These are phyloP conservation scores for Oryza meridionalis DNA, from an alignment of 176 grass and related monocot species.

Conservation along the genomic window DNA sequence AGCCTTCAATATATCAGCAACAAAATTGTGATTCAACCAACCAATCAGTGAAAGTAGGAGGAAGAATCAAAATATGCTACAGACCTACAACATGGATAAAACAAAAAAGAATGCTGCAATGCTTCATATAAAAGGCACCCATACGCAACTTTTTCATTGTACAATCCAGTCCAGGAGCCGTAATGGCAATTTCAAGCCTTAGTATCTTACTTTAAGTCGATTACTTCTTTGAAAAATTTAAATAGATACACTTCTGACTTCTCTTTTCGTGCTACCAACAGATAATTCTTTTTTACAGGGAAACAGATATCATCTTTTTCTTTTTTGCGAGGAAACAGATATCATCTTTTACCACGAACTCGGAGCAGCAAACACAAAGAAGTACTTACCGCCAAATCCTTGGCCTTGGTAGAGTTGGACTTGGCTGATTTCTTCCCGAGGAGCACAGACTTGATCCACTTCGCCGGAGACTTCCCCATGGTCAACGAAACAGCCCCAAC, in stretches of 20 bases:
- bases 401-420: conserved; percentile 60
- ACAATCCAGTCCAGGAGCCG: neutral
- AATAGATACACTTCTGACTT: neutral
- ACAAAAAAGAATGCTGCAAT: neutral
- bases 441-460: conserved; percentile 87
- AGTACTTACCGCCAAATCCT: conserved; percentile 47
- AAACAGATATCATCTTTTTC: too few species aligned
- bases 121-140: neutral
- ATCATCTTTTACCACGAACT: neutral
- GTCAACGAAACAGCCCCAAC: neutral
- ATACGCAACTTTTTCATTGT: neutral
- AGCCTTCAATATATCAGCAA: conserved; percentile 53
- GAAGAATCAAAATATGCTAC: conserved; percentile 10
- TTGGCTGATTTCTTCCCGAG: conserved; percentile 82
- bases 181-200: neutral
- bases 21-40: conserved; percentile 7
- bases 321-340: too few species aligned
- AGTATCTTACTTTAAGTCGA: neutral
- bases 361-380: neutral
- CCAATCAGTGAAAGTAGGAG: neutral
- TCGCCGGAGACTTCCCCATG: conserved; percentile 91
- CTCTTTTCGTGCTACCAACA: neutral
- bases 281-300: too few species aligned
- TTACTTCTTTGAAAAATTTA: neutral
- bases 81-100: conserved; percentile 18